These are phyloP conservation scores for Melanomma pulvis-pyrius DNA, from an alignment of 495 filamentous ascomycete species.

Conservation along the genomic window DNA sequence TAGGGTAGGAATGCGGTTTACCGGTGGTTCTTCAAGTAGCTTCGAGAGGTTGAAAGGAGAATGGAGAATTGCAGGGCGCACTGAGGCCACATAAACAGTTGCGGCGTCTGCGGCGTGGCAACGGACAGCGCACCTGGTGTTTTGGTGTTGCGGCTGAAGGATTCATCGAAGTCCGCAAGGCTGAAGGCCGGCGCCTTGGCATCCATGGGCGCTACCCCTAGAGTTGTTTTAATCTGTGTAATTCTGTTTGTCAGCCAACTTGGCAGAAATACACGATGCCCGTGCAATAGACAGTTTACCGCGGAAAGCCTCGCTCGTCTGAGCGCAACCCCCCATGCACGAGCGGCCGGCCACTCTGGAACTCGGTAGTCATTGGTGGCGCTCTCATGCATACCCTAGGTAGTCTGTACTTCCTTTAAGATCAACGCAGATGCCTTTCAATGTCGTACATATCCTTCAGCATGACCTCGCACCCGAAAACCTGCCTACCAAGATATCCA, in stretches of 20 bases:
- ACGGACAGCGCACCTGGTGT: background rate
- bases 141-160: background rate
- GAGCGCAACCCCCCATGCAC: conserved; percentile 1
- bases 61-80: background rate
- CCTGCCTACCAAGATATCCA: conserved; percentile 12
- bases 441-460: conserved; percentile 2
- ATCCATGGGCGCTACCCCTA: background rate
- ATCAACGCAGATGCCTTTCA: background rate
- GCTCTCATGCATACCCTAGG: background rate
- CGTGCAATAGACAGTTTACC: background rate
- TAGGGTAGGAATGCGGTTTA: background rate
- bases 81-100: background rate
- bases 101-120: background rate
- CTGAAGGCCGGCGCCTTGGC: background rate
- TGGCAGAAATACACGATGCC: background rate
- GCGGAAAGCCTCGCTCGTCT: background rate
- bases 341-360: conserved; percentile 11
- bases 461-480: conserved; percentile 10
- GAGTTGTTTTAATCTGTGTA: background rate
- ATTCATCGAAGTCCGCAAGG: background rate
- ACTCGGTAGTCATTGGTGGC: conserved; percentile 17
- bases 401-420: conserved; percentile 5
- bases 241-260: background rate
- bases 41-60: background rate
- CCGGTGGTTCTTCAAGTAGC: background rate